Conservation (phyloP, 2,329 filamentous ascomycete species). For the Hirsutella minnesotensis region DNA sequence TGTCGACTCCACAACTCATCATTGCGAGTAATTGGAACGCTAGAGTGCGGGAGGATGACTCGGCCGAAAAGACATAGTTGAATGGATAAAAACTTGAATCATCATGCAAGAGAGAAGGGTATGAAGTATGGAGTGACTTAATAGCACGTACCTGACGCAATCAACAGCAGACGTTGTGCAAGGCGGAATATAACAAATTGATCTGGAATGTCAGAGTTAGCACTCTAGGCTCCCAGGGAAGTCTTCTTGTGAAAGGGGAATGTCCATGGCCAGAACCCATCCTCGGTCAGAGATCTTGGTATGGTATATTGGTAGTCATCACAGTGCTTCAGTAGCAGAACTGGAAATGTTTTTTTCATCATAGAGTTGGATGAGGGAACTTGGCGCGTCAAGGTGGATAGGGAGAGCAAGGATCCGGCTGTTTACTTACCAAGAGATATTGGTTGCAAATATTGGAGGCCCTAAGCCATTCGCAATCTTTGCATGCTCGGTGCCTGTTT, state of each 20-base stretch:
- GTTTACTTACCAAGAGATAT: neutral
- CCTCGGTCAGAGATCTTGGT: slow-evolving; percentile 44
- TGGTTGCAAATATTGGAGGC: no score
- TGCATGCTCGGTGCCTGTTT: no score
- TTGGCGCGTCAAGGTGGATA: neutral
- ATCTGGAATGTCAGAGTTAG: neutral
- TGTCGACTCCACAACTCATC: slow-evolving; percentile 66
- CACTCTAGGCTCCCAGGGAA: neutral
- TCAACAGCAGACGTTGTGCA: neutral
- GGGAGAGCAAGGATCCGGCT: neutral
- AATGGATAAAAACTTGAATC: slow-evolving; percentile 59
- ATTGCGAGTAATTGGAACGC: slow-evolving; percentile 32
- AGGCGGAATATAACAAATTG: neutral
- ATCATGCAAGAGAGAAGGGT: slow-evolving; percentile 23
- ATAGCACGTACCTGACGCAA: slow-evolving; percentile 6
- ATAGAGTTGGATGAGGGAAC: slow-evolving; percentile 21
- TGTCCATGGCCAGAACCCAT: neutral
- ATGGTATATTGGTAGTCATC: slow-evolving; percentile 54
- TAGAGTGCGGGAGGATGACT: slow-evolving; percentile 66
- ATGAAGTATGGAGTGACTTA: neutral
- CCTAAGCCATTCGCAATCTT: no score
- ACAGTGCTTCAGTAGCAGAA: slow-evolving; percentile 64
- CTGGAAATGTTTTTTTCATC: slow-evolving; percentile 57
- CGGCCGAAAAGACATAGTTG: slow-evolving; percentile 55
- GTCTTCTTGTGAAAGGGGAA: neutral